phyloP scores from a whole-genome alignment of 371 early-diverging fungal genomes.

The Zychaea mexicana region DNA sequence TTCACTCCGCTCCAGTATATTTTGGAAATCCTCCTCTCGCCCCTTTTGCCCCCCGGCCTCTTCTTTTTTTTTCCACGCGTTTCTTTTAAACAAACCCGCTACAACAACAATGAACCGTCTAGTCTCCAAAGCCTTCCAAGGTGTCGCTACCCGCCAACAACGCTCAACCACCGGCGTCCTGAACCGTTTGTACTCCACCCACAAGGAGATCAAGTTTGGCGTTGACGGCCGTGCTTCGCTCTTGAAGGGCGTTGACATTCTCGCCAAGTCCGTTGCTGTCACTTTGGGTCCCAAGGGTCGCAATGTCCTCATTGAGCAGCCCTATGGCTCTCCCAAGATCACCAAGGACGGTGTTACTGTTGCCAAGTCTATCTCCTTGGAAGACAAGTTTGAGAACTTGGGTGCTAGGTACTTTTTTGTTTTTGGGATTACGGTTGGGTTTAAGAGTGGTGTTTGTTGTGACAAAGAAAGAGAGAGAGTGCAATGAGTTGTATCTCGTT shows the following conservation, averaged over 20 bases:
- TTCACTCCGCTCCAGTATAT: not conserved
- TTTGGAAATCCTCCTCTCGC: not conserved
- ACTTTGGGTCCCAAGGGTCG: conserved; percentile 98
- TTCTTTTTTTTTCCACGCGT: conserved; percentile 15
- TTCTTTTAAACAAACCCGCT: conserved; percentile 6
- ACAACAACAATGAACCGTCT: conserved; percentile 38
- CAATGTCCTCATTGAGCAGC: conserved; percentile 96
- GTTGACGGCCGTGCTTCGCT: conserved; percentile 93
- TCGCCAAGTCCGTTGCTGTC: conserved; percentile 97
- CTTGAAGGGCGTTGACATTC: conserved; percentile 92
- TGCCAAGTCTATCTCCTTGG: conserved; percentile 94
- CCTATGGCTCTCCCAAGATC: conserved; percentile 98
- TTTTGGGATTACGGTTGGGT: not conserved
- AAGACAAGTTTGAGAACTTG: conserved; percentile 97
- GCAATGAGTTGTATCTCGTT: too few species aligned
- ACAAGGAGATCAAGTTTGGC: conserved; percentile 96
- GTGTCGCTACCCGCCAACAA: conserved; percentile 20
- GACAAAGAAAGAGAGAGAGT: too few species aligned
- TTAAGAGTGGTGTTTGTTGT: not conserved
- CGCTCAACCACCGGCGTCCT: conserved; percentile 44
- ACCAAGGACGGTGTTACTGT: conserved; percentile 99
- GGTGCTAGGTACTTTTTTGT: conserved; percentile 75
- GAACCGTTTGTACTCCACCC: conserved; percentile 78
- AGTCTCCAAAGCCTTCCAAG: conserved; percentile 42
- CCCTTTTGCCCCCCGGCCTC: not conserved